Base-by-base conservation (phyloP, 306 rosid genomes). In the Dryas octopetala region DNA sequence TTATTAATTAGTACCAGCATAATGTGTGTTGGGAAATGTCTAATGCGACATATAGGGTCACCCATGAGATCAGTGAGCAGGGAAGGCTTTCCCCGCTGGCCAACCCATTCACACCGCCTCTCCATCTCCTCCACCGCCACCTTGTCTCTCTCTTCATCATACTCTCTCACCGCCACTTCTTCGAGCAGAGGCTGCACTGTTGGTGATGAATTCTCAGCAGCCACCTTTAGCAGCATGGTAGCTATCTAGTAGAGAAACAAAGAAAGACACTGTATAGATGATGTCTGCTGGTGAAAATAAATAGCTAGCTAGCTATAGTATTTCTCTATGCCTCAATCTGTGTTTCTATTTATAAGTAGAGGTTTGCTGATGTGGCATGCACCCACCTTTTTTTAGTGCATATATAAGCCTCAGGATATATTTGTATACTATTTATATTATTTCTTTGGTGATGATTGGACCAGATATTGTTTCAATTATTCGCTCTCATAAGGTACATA, bases 61-160 rank as follows among this genome's bases (percentile, higher is more conserved):
- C 98, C 98, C 89, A 95, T 76, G 62, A 87, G 86, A 76, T 95
- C 96, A 72, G 96, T 87, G 76, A 90, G 86, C 84, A 95, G 96
- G n/a, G 91, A 83, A 63, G 94, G 84, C 67, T 87, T 90, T 13
- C 89, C 93, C 41, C 69, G 79, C 76, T 86, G 90, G 46, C 94
- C 97, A 73, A 85, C 74, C 62, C 9, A 41, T 63, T 95, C 98
- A 75, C 96, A 91, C 57, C 80, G 82, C 70, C 80, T 83, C 88
- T 91, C 97, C 76, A 95, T 76, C 85, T 90, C 89, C 85, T 88
- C 98, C 68, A 90, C 90, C 70, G 76, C 87, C 43, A 44, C 80
- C 71, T 85, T 89, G 74, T 95, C 93, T 52, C 75, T 88, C 53
- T 76, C 88, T 86, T 89, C 87, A 62, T 88, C 88, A 72, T 91